These are phyloP conservation scores for Blastosporella zonata DNA, from an alignment of 1,284 basidiomycete species.

Conservation along the genomic window DNA sequence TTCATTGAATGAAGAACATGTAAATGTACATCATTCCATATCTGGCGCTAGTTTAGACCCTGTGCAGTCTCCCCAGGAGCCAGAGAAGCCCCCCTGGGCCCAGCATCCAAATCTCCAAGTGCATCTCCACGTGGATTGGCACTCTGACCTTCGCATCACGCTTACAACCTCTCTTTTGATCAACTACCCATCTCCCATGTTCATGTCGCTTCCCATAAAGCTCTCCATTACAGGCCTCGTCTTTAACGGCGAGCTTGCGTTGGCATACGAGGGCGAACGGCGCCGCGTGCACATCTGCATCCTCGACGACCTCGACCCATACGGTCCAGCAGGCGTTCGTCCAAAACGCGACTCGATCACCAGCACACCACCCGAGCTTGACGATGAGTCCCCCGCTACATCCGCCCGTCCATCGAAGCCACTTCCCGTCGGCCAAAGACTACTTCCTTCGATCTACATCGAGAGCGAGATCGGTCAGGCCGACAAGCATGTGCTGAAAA, in stretches of 20 bases:
- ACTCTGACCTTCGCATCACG: constrained; percentile 76
- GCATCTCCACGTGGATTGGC: constrained; percentile 73
- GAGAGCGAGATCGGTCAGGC: constrained; percentile 96
- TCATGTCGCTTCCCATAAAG: constrained; percentile 95
- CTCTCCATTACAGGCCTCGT: constrained; percentile 87
- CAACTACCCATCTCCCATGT: constrained; percentile 91
- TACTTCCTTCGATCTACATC: constrained; percentile 91
- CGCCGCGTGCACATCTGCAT: constrained; percentile 85
- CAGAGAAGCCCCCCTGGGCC: constrained; percentile 29
- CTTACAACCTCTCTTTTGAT: constrained; percentile 93
- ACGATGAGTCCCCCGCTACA: constrained; percentile 25
- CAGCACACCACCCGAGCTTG: constrained; percentile 30
- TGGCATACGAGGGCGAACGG: constrained; percentile 87
- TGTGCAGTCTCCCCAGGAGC: constrained; percentile 17
- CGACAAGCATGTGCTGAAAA: constrained; percentile 94
- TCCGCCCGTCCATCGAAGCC: constrained; percentile 49
- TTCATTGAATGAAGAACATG: constrained; percentile 20
- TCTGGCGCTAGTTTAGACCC: constrained; percentile 11
- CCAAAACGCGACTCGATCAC: constrained; percentile 39
- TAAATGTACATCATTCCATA: constrained; percentile 5
- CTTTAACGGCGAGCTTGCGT: constrained; percentile 82
- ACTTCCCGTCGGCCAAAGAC: constrained; percentile 74
- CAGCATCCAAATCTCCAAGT: constrained; percentile 70
- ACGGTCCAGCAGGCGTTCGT: constrained; percentile 60
- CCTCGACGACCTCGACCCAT: constrained; percentile 81